These are phyloP conservation scores for Pseudocercospora pini-densiflorae DNA, from an alignment of 2,329 filamentous ascomycete species.

Conservation along the genomic window DNA sequence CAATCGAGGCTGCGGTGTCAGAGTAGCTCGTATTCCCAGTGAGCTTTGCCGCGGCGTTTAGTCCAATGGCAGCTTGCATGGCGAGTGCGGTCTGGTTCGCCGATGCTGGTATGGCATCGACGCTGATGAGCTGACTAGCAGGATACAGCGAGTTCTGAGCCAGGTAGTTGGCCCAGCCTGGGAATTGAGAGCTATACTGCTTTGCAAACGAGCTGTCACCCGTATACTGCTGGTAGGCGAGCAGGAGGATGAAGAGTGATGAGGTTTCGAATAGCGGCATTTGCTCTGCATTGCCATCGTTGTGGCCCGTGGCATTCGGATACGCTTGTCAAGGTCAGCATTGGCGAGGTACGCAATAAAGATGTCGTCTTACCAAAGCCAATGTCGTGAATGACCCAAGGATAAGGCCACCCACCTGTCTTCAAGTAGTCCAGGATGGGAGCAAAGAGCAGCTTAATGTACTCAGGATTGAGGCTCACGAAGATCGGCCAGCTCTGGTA, in stretches of 20 bases:
- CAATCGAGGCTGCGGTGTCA: slow-evolving; percentile 23
- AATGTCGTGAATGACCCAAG: slow-evolving; percentile 34
- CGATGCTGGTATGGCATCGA: slow-evolving; percentile 60
- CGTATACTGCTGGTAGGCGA: slow-evolving; percentile 61
- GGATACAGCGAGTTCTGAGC: slow-evolving; percentile 58
- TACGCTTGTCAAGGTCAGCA: slow-evolving; percentile 16
- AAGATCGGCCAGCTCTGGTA: slow-evolving; percentile 39
- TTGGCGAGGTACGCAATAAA: not conserved
- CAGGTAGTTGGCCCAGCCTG: slow-evolving; percentile 60
- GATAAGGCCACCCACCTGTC: slow-evolving; percentile 28
- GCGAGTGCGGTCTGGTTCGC: slow-evolving; percentile 48
- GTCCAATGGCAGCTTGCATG: slow-evolving; percentile 36
- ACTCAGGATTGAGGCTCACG: slow-evolving; percentile 32
- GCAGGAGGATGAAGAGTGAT: slow-evolving; percentile 59
- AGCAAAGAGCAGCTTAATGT: slow-evolving; percentile 27
- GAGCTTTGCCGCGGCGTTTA: slow-evolving; percentile 45
- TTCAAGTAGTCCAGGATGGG: slow-evolving; percentile 33
- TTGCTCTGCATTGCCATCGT: slow-evolving; percentile 50
- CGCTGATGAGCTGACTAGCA: slow-evolving; percentile 60
- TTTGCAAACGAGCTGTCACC: slow-evolving; percentile 54
- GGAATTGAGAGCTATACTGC: slow-evolving; percentile 55
- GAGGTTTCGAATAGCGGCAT: slow-evolving; percentile 54
- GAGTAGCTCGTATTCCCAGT: slow-evolving; percentile 54
- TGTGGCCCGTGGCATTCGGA: slow-evolving; percentile 35
- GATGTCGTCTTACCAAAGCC: slow-evolving; percentile 14